Percentiles rank a stretch among this genome's conserved stretches.
phyloP scores from a whole-genome alignment of 1,284 basidiomycete species.

The Leccinum proliferum region DNA sequence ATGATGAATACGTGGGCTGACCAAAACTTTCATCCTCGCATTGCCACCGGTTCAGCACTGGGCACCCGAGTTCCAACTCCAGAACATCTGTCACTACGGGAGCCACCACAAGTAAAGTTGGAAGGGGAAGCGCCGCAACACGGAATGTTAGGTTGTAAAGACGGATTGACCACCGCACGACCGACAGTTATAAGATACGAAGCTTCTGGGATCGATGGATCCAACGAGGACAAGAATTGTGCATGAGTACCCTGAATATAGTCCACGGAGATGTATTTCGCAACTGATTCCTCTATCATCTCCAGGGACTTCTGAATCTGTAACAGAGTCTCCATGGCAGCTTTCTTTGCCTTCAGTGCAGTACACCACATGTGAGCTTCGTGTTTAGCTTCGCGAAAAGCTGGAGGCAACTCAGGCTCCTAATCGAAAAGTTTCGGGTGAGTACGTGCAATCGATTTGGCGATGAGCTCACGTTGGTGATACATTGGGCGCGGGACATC shows the following conservation, averaged over 20 bases:
- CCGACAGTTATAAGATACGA: not conserved
- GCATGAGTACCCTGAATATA: not conserved
- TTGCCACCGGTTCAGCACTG: not conserved
- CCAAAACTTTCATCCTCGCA: not conserved
- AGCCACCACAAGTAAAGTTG: not conserved
- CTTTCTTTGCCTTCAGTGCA: not conserved
- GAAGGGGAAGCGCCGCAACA: not conserved
- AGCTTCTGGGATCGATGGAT: not conserved
- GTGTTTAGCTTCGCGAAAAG: not conserved
- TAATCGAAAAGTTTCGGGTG: not conserved
- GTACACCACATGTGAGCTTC: not conserved
- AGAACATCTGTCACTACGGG: not conserved
- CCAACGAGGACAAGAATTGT: not conserved
- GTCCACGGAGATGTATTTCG: not conserved
- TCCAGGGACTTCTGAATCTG: not conserved
- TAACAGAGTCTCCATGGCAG: not conserved
- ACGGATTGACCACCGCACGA: not conserved
- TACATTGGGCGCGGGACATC: too few species aligned
- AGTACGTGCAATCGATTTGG: not conserved
- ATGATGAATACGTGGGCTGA: not conserved
- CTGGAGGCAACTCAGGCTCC: not conserved
- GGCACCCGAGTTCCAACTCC: not conserved
- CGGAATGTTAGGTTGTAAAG: not conserved
- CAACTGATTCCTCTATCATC: not conserved
- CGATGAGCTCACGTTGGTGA: not conserved